phyloP scores from a whole-genome alignment of 2,329 filamentous ascomycete genomes.

The Clarireedia sp. region DNA sequence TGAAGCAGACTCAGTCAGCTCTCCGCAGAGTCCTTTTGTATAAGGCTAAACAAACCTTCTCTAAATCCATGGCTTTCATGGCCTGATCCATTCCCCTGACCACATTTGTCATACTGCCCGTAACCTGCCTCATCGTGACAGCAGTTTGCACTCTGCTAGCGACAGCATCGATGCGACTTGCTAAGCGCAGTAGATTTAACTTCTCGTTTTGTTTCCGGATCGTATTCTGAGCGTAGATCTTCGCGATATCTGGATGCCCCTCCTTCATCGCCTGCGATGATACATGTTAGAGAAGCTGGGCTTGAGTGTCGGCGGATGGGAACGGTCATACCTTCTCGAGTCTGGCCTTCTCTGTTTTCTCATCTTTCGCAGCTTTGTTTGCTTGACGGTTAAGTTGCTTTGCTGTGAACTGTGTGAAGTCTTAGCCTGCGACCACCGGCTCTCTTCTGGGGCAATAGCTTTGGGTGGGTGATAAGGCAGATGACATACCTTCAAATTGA shows the following conservation, averaged over 20 bases:
- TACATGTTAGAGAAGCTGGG: background rate
- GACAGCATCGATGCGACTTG: conserved; percentile 51
- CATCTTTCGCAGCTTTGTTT: conserved; percentile 52
- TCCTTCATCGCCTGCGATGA: conserved; percentile 46
- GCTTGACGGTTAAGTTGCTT: conserved; percentile 57
- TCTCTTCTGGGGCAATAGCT: background rate
- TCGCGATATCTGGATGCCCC: conserved; percentile 51
- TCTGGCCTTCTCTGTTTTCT: conserved; percentile 52
- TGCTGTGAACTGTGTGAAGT: conserved; percentile 42
- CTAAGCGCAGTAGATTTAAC: conserved; percentile 49
- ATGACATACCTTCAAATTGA: conserved; percentile 48
- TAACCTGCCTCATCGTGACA: conserved; percentile 54
- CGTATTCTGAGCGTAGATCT: conserved; percentile 55
- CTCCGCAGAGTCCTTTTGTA: background rate
- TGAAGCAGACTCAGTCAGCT: background rate
- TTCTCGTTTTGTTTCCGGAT: conserved; percentile 57
- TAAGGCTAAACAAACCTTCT: conserved; percentile 39
- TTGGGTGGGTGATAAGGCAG: conserved; percentile 11
- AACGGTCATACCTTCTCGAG: conserved; percentile 44
- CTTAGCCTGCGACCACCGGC: background rate
- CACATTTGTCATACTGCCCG: conserved; percentile 53
- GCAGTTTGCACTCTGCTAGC: conserved; percentile 53
- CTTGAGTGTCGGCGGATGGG: background rate
- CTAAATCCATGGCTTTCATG: conserved; percentile 56
- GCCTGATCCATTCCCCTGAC: conserved; percentile 53